phyloP scores from a whole-genome alignment of 306 rosid species.

The Crotalaria pallida region DNA sequence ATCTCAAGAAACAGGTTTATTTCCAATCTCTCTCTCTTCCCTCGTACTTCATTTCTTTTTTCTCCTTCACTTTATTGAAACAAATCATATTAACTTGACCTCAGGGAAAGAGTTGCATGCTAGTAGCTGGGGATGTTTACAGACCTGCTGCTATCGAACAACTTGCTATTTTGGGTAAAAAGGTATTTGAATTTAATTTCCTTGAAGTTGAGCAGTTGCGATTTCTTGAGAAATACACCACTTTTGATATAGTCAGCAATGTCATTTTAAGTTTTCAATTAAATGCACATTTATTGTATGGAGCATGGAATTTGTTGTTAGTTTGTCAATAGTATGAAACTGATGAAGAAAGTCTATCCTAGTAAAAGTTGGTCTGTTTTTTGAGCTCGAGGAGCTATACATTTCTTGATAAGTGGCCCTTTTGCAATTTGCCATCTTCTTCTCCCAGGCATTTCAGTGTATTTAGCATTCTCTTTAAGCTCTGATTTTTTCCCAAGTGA shows the following conservation, averaged over 20 bases:
- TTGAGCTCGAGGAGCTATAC: neutral
- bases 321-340: neutral
- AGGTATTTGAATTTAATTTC: constrained; percentile 47
- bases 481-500: constrained; percentile 7
- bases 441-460: neutral
- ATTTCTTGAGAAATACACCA: neutral
- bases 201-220: neutral
- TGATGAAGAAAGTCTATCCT: constrained; percentile 8
- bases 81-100: constrained; percentile 10
- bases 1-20: constrained; percentile 85
- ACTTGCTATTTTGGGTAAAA: constrained; percentile 84
- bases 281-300: neutral
- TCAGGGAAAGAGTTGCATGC: constrained; percentile 97
- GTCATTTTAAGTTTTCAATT: constrained; percentile 4
- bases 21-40: constrained; percentile 8
- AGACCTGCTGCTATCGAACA: constrained; percentile 99
- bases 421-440: constrained; percentile 11
- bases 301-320: neutral
- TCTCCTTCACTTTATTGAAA: constrained; percentile 17
- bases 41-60: neutral
- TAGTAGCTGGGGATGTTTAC: constrained; percentile 93
- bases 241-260: neutral
- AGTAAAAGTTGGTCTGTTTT: neutral
- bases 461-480: constrained; percentile 11
- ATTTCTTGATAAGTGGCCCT: constrained; percentile 2